Conservation (phyloP, 805 yeast species). For the Metschnikowia santaceciliae region DNA sequence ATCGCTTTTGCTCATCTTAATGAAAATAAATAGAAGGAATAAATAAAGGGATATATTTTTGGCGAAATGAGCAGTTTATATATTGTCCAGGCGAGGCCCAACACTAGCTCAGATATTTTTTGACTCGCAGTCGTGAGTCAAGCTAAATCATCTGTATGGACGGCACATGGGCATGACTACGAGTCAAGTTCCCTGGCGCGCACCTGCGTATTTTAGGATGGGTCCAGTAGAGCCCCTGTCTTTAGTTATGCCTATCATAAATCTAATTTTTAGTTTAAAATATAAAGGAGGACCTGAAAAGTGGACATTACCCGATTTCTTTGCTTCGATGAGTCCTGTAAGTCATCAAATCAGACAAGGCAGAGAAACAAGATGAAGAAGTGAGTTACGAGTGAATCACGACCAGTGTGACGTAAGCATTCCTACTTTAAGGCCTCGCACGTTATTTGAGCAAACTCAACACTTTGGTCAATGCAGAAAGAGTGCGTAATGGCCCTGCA, state of each 20-base stretch:
- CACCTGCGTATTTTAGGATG: not conserved
- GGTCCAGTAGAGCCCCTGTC: not conserved
- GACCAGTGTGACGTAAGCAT: not conserved
- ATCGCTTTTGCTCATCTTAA: not conserved
- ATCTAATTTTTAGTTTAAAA: too few species aligned
- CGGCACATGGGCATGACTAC: slow-evolving; percentile 15
- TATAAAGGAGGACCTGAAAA: not conserved
- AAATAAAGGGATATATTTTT: too few species aligned
- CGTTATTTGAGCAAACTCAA: slow-evolving; percentile 45
- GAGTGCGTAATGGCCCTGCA: slow-evolving; percentile 46
- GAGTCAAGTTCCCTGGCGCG: slow-evolving; percentile 10
- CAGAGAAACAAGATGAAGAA: not conserved
- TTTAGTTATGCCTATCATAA: not conserved
- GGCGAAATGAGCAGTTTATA: not conserved
- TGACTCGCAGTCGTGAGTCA: slow-evolving; percentile 18
- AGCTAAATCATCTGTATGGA: slow-evolving; percentile 12
- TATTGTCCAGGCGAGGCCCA: not conserved
- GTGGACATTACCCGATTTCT: not conserved
- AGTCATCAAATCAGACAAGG: not conserved
- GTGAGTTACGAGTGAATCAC: not conserved
- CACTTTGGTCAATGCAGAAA: slow-evolving; percentile 57
- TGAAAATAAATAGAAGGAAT: too few species aligned
- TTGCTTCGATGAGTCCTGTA: too few species aligned
- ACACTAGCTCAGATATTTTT: slow-evolving; percentile 4
- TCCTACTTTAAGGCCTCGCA: slow-evolving; percentile 15